Percentiles rank a stretch among this genome's conserved stretches.
These are phyloP conservation scores for Raffaelea albimanens DNA, from an alignment of 2,329 filamentous ascomycete species.

Conservation along the genomic window DNA sequence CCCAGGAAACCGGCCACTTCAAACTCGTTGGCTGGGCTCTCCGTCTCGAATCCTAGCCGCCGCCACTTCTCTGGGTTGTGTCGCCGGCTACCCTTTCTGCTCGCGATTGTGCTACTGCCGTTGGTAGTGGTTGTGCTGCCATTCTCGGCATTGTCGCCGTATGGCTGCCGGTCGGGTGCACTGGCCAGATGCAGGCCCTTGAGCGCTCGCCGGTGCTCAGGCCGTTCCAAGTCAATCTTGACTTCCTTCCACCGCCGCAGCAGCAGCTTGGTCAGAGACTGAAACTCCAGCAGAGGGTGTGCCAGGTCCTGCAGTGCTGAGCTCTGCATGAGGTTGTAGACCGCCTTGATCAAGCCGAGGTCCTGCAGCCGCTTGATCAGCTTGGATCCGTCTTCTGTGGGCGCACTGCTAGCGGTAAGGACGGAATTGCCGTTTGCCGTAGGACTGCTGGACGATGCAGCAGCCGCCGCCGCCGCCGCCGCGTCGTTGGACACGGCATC, in stretches of 20 bases:
- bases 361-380: constrained; percentile 93
- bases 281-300: constrained; percentile 85
- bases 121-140: no score
- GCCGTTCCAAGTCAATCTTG: constrained; percentile 71
- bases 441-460: background rate
- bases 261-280: constrained; percentile 80
- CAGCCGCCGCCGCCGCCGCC: constrained; percentile 22
- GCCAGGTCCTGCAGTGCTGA: constrained; percentile 84
- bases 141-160: constrained; percentile 20
- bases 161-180: constrained; percentile 48
- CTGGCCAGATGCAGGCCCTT: constrained; percentile 80
- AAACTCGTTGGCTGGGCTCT: constrained; percentile 81
- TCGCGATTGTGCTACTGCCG: constrained; percentile 13
- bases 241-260: constrained; percentile 83
- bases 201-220: constrained; percentile 79
- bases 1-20: constrained; percentile 78
- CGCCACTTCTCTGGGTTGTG: constrained; percentile 92
- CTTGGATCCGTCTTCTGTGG: constrained; percentile 74
- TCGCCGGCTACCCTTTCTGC: constrained; percentile 41
- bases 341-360: constrained; percentile 82
- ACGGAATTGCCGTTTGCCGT: constrained; percentile 5
- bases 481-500: constrained; percentile 75
- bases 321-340: constrained; percentile 90
- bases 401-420: constrained; percentile 17
- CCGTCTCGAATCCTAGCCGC: constrained; percentile 80